phyloP scores from a whole-genome alignment of 2,329 filamentous ascomycete genomes.

The Acarospora socialis region DNA sequence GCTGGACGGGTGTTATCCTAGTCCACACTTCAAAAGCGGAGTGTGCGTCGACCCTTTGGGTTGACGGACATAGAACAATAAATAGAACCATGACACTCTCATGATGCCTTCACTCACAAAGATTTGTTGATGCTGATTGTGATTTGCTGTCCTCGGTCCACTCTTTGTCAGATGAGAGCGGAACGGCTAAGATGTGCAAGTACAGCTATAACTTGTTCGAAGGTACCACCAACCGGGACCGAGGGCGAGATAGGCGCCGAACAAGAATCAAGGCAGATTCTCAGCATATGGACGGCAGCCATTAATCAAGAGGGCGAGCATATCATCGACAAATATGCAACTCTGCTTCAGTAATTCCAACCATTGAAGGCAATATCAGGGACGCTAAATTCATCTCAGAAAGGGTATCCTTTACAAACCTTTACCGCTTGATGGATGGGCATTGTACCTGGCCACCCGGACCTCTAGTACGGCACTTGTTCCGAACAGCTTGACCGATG shows the following conservation, averaged over 20 bases:
- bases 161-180: conserved; percentile 3
- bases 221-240: conserved; percentile 9
- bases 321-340: conserved; percentile 11
- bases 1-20: too few species aligned
- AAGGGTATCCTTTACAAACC: conserved; percentile 23
- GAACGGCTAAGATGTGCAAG: too few species aligned
- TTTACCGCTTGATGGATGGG: conserved; percentile 23
- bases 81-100: too few species aligned
- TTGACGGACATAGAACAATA: too few species aligned
- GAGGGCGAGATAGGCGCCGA: conserved; percentile 3
- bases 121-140: too few species aligned
- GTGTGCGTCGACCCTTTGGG: too few species aligned
- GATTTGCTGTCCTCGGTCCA: too few species aligned
- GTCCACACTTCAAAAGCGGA: too few species aligned
- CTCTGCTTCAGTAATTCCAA: conserved; percentile 21
- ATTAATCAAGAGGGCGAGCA: conserved; percentile 1
- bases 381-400: conserved; percentile 15
- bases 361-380: conserved; percentile 16
- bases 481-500: conserved; percentile 18
- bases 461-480: conserved; percentile 20
- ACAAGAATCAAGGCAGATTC: conserved; percentile 8
- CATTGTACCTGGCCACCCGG: conserved; percentile 16
- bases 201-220: conserved; percentile 9
- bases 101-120: too few species aligned
- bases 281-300: conserved; percentile 10